phyloP scores from a whole-genome alignment of 2,329 filamentous ascomycete genomes.

The Colletotrichum falcatum region DNA sequence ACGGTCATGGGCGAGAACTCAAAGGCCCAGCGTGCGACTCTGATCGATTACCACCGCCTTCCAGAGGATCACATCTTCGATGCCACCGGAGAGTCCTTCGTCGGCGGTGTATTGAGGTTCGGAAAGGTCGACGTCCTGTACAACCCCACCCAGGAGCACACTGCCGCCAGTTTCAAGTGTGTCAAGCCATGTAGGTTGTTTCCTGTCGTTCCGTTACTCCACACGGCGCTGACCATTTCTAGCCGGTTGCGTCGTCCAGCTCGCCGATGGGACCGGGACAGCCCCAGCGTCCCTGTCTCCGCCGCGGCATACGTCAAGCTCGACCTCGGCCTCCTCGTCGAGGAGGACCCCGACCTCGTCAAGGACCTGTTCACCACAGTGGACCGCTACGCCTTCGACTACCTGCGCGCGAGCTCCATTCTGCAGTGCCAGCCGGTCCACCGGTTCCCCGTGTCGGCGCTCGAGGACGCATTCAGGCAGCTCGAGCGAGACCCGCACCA shows the following conservation, averaged over 20 bases:
- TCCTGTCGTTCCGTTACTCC: constrained; percentile 35
- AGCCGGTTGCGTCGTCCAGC: constrained; percentile 52
- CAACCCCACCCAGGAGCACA: constrained; percentile 55
- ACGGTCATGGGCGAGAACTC: constrained; percentile 51
- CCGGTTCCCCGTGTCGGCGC: constrained; percentile 39
- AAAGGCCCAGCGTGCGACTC: constrained; percentile 51
- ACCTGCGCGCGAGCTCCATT: not conserved
- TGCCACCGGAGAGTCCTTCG: constrained; percentile 51
- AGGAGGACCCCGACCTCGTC: constrained; percentile 49
- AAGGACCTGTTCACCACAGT: constrained; percentile 46
- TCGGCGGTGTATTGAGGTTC: constrained; percentile 50
- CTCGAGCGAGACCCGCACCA: constrained; percentile 42
- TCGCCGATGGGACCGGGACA: constrained; percentile 44
- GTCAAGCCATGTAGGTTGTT: constrained; percentile 51
- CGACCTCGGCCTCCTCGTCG: constrained; percentile 50
- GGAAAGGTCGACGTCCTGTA: constrained; percentile 47
- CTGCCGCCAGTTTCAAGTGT: constrained; percentile 50
- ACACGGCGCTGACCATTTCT: constrained; percentile 31
- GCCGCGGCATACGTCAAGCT: constrained; percentile 47
- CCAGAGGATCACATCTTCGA: constrained; percentile 52
- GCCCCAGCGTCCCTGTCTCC: constrained; percentile 37
- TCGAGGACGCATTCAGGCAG: constrained; percentile 46
- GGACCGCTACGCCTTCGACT: constrained; percentile 24
- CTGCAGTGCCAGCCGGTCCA: constrained; percentile 26
- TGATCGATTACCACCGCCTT: constrained; percentile 52